Conservation (phyloP, 2,329 filamentous ascomycete species). For the Phialophora expanda region DNA sequence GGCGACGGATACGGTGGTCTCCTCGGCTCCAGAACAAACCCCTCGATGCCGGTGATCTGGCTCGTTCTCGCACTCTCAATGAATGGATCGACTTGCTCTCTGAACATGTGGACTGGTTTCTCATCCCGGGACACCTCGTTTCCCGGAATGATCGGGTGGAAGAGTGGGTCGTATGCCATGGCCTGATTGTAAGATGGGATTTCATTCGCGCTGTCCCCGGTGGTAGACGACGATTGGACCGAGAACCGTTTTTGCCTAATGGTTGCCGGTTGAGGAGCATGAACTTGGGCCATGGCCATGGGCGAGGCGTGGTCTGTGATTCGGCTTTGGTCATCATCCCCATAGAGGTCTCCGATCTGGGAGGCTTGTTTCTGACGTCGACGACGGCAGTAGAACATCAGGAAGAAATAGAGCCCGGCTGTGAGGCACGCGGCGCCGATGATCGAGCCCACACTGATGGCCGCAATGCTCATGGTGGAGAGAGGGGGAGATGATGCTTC, state of each 20-base stretch:
- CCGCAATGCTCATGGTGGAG: neutral
- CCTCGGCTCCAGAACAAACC: neutral
- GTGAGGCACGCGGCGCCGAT: constrained; percentile 4
- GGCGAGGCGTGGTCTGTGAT: neutral
- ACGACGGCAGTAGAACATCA: constrained; percentile 3
- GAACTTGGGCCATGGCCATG: neutral
- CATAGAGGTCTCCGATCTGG: neutral
- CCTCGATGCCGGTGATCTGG: no score
- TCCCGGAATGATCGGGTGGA: no score
- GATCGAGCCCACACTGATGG: neutral
- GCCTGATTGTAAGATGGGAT: neutral
- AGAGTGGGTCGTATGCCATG: no score
- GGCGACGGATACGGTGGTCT: neutral
- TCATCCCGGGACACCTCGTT: no score
- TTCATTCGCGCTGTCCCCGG: neutral
- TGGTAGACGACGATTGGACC: no score
- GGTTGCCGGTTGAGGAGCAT: no score
- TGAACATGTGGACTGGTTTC: no score
- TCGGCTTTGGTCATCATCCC: neutral
- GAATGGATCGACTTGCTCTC: no score
- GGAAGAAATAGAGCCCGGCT: neutral
- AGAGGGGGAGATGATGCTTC: constrained; percentile 7
- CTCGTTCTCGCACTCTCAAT: no score
- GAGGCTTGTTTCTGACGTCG: neutral
- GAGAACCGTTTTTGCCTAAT: no score